Percentiles rank a stretch among this genome's conserved stretches.
Conservation (phyloP, 306 rosid genomes). For the Rosa rugosa region DNA sequence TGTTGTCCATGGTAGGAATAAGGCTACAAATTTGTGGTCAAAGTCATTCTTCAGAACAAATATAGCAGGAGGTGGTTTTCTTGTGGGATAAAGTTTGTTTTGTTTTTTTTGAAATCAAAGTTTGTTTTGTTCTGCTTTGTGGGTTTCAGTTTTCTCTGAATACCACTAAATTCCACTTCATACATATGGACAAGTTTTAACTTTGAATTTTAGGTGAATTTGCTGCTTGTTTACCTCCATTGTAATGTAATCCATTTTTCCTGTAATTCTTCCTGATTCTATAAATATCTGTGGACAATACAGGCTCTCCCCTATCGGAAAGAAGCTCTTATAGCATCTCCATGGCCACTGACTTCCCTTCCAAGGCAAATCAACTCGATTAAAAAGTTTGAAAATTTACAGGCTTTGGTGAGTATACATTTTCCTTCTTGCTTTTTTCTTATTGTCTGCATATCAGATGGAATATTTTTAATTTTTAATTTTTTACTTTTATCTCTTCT, state of each 20-base stretch:
- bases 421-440: constrained; percentile 20
- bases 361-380: constrained; percentile 62
- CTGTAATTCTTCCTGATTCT: background rate
- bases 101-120: background rate
- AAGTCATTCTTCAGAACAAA: background rate
- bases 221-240: background rate
- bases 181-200: background rate
- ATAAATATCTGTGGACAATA: constrained; percentile 1
- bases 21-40: background rate
- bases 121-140: background rate
- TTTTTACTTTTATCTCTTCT: background rate
- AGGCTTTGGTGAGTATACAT: constrained; percentile 64
- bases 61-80: background rate
- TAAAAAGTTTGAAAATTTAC: constrained; percentile 82
- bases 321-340: constrained; percentile 77
- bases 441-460: constrained; percentile 7
- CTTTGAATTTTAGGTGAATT: background rate
- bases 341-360: constrained; percentile 82
- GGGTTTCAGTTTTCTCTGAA: background rate
- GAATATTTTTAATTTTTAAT: background rate
- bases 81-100: background rate
- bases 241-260: background rate
- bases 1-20: background rate
- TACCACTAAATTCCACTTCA: background rate
- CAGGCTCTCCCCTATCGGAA: constrained; percentile 86